phyloP scores from a whole-genome alignment of 768 basidiomycete species.

The Termitomyces eurrhizus region DNA sequence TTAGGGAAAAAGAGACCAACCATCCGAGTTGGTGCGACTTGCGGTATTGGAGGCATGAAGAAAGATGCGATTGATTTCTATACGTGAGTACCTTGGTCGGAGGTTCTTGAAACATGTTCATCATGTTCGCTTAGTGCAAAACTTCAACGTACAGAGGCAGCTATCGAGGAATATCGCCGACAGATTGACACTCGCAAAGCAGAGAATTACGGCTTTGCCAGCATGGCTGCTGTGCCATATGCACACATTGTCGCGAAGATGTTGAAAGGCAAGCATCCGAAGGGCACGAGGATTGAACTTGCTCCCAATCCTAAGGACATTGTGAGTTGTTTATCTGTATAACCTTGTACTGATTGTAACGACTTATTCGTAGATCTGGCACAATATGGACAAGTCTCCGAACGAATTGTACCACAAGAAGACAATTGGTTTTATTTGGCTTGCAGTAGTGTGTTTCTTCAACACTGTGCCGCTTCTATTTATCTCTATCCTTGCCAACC shows the following conservation, averaged over 20 bases:
- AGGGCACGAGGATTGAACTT: conserved; percentile 65
- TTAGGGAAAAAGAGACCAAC: conserved; percentile 80
- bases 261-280: conserved; percentile 63
- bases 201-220: conserved; percentile 90
- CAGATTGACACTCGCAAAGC: conserved; percentile 73
- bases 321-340: conserved; percentile 35
- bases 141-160: conserved; percentile 63
- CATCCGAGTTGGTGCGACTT: conserved; percentile 70
- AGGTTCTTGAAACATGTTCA: not conserved
- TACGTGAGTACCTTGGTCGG: conserved; percentile 52
- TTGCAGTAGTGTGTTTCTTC: conserved; percentile 83
- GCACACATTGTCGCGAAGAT: conserved; percentile 82
- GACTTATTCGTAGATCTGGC: conserved; percentile 64
- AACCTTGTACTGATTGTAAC: conserved; percentile 1
- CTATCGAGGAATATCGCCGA: conserved; percentile 68
- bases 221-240: conserved; percentile 84
- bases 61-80: conserved; percentile 94
- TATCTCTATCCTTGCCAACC: conserved; percentile 89
- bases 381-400: conserved; percentile 76
- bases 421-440: conserved; percentile 72
- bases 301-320: conserved; percentile 92
- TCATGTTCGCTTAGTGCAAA: conserved; percentile 35
- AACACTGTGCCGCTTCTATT: conserved; percentile 91
- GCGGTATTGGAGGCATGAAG: conserved; percentile 81
- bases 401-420: conserved; percentile 63